Percentiles rank a stretch among this genome's conserved stretches.
Conservation (phyloP, 169 alveolate species). For the Plasmodium gonderi region DNA sequence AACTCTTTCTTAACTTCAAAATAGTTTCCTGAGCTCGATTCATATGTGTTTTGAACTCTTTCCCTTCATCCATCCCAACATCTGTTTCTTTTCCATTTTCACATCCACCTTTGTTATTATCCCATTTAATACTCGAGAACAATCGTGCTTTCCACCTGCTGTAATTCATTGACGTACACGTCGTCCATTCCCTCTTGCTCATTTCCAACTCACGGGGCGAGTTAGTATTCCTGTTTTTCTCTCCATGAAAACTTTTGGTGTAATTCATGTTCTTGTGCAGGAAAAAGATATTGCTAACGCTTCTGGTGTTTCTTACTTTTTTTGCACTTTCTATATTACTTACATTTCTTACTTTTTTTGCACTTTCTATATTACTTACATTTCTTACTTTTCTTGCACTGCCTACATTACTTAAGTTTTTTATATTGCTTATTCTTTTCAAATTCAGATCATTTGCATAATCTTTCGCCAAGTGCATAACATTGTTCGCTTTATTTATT, state of each 20-base stretch:
- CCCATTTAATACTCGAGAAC: background rate
- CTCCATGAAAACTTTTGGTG: background rate
- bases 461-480: background rate
- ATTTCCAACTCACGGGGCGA: background rate
- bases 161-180: background rate
- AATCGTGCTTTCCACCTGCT: background rate
- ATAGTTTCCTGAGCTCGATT: background rate
- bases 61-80: background rate
- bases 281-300: background rate
- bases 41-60: background rate
- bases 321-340: background rate
- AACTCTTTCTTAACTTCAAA: slow-evolving; percentile 12
- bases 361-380: background rate
- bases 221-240: background rate
- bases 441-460: background rate
- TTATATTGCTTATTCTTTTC: background rate
- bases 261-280: background rate
- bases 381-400: background rate
- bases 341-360: background rate
- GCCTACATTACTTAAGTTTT: background rate
- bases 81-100: background rate
- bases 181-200: background rate
- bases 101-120: background rate
- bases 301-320: background rate
- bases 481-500: background rate